Conservation (phyloP, 345 rosid species). For the Brassica napus region DNA sequence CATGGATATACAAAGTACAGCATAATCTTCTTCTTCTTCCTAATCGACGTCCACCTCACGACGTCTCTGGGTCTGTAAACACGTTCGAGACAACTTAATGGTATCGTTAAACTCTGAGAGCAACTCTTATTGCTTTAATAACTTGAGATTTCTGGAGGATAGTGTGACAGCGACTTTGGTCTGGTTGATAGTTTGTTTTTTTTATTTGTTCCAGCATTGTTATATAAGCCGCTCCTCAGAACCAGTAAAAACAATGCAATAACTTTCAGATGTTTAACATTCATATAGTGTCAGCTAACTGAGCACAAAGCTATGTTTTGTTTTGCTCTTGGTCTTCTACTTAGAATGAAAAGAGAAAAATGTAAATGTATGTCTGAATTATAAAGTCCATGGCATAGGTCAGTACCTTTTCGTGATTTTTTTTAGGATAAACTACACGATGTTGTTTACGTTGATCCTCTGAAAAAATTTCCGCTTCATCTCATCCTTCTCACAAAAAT, state of each 20-base stretch:
- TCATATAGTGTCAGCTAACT: not conserved
- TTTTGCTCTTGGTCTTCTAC: no score
- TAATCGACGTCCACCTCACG: slow-evolving; percentile 88
- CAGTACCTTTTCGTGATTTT: no score
- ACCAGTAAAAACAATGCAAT: slow-evolving; percentile 48
- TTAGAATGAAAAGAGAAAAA: no score
- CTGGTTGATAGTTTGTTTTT: slow-evolving; percentile 79
- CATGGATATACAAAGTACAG: not conserved
- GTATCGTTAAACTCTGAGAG: not conserved
- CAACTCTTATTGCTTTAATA: not conserved
- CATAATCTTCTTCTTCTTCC: slow-evolving; percentile 23
- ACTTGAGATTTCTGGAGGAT: not conserved
- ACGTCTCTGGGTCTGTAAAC: slow-evolving; percentile 84
- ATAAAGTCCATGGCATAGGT: no score
- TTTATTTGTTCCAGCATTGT: slow-evolving; percentile 88
- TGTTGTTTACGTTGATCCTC: no score
- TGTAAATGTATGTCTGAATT: no score
- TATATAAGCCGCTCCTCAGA: slow-evolving; percentile 80
- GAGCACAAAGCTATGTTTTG: no score
- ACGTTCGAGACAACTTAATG: not conserved
- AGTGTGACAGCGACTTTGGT: slow-evolving; percentile 78
- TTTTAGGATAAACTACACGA: no score
- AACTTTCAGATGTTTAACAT: slow-evolving; percentile 8
- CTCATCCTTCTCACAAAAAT: no score
- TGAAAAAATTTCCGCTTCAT: no score